A percentile compares a stretch with the other conserved stretches of the same genome.
These are phyloP conservation scores for Friedmanniomyces endolithicus DNA, from an alignment of 495 filamentous ascomycete genomes.

Conservation along the genomic window DNA sequence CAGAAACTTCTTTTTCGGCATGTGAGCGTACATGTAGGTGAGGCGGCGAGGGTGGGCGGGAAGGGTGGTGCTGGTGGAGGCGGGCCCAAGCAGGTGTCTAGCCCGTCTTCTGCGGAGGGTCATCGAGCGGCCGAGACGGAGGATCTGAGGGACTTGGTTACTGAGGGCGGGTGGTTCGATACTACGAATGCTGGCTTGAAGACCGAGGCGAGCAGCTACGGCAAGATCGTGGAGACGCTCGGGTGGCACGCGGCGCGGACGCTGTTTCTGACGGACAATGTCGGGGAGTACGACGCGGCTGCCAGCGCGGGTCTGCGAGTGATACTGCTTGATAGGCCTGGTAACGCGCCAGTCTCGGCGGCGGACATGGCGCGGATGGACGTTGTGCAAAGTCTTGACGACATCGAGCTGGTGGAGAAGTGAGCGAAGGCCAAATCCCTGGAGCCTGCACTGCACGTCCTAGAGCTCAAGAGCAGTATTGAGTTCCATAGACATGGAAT, in stretches of 20 bases:
- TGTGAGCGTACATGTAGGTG: slow-evolving; percentile 40
- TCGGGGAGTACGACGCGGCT: slow-evolving; percentile 56
- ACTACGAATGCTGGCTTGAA: slow-evolving; percentile 64
- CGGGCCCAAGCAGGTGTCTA: too few relatives aligned
- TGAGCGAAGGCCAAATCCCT: not conserved
- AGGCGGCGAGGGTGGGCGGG: slow-evolving; percentile 19
- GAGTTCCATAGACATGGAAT: too few relatives aligned
- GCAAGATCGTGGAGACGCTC: slow-evolving; percentile 40
- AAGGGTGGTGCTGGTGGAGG: not conserved
- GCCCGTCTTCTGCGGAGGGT: not conserved
- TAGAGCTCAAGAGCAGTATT: not conserved
- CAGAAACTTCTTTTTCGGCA: slow-evolving; percentile 59
- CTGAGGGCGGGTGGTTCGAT: slow-evolving; percentile 46
- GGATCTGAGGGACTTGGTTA: slow-evolving; percentile 44
- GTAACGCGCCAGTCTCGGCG: slow-evolving; percentile 42
- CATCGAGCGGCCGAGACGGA: slow-evolving; percentile 3
- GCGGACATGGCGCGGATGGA: not conserved
- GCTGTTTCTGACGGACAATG: slow-evolving; percentile 61
- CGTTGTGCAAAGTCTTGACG: slow-evolving; percentile 1
- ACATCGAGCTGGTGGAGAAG: not conserved
- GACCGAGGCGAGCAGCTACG: slow-evolving; percentile 46
- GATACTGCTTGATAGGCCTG: slow-evolving; percentile 48
- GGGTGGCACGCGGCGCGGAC: slow-evolving; percentile 33
- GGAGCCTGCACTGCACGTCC: not conserved
- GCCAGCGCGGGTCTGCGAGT: slow-evolving; percentile 49